Evolutionary conservation across 495 filamentous ascomycete genomes (phyloP).

Genomic region (Immersiella caudata): DNA sequence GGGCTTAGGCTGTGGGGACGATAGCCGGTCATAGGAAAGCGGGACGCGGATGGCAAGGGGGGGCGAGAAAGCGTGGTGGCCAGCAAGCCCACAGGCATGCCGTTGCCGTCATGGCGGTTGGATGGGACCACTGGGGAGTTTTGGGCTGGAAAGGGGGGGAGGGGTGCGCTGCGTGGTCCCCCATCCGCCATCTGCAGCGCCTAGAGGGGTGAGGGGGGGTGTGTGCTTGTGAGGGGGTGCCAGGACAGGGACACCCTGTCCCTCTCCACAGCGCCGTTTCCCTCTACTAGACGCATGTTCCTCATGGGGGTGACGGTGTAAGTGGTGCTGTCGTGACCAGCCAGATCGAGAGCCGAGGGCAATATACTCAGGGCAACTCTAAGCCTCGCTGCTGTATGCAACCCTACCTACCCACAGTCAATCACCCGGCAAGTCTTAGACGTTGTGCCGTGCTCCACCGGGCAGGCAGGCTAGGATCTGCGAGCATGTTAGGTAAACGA

Average conservation of each 20-base stretch:
- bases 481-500: neutral
- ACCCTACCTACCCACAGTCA: neutral
- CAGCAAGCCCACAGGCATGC: neutral
- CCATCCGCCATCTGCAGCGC: neutral
- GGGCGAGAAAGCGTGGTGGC: neutral
- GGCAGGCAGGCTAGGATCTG: neutral
- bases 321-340: neutral
- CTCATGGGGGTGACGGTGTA: neutral
- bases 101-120: neutral
- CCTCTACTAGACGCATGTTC: neutral
- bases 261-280: neutral
- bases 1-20: slow-evolving; percentile 12
- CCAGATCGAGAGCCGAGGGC: slow-evolving; percentile 2
- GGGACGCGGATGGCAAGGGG: neutral
- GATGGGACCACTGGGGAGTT: neutral
- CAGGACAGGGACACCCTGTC: neutral
- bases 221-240: neutral
- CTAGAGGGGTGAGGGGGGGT: neutral
- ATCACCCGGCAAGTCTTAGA: neutral
- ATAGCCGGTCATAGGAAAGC: neutral
- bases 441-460: neutral
- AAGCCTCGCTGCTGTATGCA: neutral
- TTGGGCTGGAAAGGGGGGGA: slow-evolving; percentile 7
- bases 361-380: slow-evolving; percentile 6
- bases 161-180: neutral